These are phyloP conservation scores for Penicillium paradoxum DNA, from an alignment of 495 filamentous ascomycete species.

Conservation along the genomic window DNA sequence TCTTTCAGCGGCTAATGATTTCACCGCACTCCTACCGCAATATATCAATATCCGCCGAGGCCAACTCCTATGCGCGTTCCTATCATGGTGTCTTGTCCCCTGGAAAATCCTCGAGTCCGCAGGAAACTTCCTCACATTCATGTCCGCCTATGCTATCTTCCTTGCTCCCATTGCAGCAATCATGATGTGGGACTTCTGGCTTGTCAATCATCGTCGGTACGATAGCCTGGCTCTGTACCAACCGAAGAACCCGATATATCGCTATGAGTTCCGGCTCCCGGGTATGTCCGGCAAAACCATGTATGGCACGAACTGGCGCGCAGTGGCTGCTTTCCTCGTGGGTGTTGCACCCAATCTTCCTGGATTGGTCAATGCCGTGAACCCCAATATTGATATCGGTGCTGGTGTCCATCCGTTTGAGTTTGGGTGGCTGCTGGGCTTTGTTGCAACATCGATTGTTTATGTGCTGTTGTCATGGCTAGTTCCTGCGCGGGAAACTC, in stretches of 20 bases:
- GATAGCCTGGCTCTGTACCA: slow-evolving; percentile 52
- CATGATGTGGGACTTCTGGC: slow-evolving; percentile 64
- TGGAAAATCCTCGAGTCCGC: slow-evolving; percentile 61
- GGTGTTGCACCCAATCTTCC: slow-evolving; percentile 60
- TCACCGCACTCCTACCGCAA: slow-evolving; percentile 53
- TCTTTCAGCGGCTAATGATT: slow-evolving; percentile 60
- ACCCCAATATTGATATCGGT: slow-evolving; percentile 38
- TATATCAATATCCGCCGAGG: slow-evolving; percentile 60
- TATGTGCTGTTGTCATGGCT: slow-evolving; percentile 39
- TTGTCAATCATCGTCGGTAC: slow-evolving; percentile 55
- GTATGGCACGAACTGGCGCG: slow-evolving; percentile 60
- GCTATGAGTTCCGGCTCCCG: slow-evolving; percentile 46
- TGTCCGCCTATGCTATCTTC: slow-evolving; percentile 63
- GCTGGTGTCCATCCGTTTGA: slow-evolving; percentile 48
- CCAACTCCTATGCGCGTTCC: slow-evolving; percentile 54
- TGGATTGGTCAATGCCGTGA: slow-evolving; percentile 50
- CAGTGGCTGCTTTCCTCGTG: slow-evolving; percentile 56
- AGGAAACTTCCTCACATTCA: slow-evolving; percentile 54
- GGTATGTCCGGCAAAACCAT: slow-evolving; percentile 3
- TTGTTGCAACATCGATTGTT: slow-evolving; percentile 41
- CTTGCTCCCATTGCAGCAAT: slow-evolving; percentile 65
- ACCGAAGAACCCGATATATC: slow-evolving; percentile 34
- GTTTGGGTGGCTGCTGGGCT: slow-evolving; percentile 55
- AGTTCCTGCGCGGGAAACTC: slow-evolving; percentile 35
- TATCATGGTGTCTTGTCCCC: slow-evolving; percentile 57